phyloP scores from a whole-genome alignment of 2,329 filamentous ascomycete species.

The Bipolaris zeicola region DNA sequence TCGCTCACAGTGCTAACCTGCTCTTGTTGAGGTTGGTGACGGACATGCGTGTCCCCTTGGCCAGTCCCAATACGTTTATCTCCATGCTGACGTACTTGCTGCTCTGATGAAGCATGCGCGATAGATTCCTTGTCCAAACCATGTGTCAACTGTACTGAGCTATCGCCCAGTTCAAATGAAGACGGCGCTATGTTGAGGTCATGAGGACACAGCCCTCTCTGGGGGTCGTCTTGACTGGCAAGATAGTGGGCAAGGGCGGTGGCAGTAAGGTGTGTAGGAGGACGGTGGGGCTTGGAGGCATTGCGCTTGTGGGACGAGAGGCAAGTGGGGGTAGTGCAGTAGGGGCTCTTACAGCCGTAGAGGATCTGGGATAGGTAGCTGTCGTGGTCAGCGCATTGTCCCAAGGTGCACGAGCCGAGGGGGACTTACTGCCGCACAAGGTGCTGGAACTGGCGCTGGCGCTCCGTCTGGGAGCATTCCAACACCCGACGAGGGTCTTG shows the following conservation, averaged over 20 bases:
- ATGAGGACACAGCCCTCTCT: slow-evolving; percentile 69
- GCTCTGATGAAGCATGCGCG: slow-evolving; percentile 11
- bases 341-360: slow-evolving; percentile 72
- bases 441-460: slow-evolving; percentile 40
- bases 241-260: slow-evolving; percentile 80
- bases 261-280: slow-evolving; percentile 81
- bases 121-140: slow-evolving; percentile 3
- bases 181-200: slow-evolving; percentile 43
- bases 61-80: not conserved
- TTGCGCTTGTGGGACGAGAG: slow-evolving; percentile 76
- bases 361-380: slow-evolving; percentile 84
- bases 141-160: not conserved
- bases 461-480: slow-evolving; percentile 35
- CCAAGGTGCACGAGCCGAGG: slow-evolving; percentile 10
- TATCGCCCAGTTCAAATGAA: slow-evolving; percentile 30
- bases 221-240: slow-evolving; percentile 78
- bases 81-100: not conserved
- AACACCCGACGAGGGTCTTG: slow-evolving; percentile 35
- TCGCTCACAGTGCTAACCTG: slow-evolving; percentile 15
- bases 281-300: slow-evolving; percentile 71
- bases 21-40: not conserved
- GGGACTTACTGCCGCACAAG: slow-evolving; percentile 38
- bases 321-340: slow-evolving; percentile 78
- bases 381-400: slow-evolving; percentile 1
- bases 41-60: not conserved